These are phyloP conservation scores for Trametes cinnabarina DNA, from an alignment of 768 basidiomycete species.

Conservation along the genomic window DNA sequence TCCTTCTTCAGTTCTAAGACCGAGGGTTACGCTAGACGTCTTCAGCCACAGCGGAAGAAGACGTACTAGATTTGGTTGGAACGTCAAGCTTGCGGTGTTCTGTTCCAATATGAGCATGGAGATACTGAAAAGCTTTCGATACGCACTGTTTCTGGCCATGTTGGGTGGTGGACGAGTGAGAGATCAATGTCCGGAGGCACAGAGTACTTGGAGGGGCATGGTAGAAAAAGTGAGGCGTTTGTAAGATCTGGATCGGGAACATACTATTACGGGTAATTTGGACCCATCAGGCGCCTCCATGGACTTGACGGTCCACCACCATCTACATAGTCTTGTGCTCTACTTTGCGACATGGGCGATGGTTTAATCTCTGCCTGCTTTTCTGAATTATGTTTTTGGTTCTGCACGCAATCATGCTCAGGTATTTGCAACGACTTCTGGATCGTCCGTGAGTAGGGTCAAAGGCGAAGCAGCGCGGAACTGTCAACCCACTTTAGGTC, in stretches of 20 bases:
- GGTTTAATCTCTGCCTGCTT: neutral
- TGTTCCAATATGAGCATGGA: conserved; percentile 16
- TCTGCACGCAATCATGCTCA: neutral
- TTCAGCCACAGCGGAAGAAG: neutral
- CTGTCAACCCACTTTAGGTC: neutral
- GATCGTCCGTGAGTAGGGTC: conserved; percentile 10
- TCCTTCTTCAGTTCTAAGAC: conserved; percentile 79
- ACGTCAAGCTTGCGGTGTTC: conserved; percentile 41
- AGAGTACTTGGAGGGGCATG: neutral
- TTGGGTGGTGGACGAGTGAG: neutral
- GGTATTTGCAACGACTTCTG: conserved; percentile 15
- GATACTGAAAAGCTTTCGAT: neutral
- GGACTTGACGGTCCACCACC: no score
- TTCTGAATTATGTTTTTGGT: neutral
- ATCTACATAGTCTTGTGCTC: neutral
- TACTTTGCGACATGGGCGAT: conserved; percentile 1
- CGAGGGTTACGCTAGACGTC: neutral
- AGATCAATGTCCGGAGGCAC: neutral
- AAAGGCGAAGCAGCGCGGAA: neutral
- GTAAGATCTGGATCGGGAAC: neutral
- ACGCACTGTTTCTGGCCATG: conserved; percentile 46
- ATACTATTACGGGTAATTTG: neutral
- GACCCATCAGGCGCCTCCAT: neutral
- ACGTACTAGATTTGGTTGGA: conserved; percentile 30
- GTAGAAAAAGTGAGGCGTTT: neutral